These are phyloP conservation scores for Cicer chorassanicum DNA, from an alignment of 306 rosid genomes.

Conservation along the genomic window DNA sequence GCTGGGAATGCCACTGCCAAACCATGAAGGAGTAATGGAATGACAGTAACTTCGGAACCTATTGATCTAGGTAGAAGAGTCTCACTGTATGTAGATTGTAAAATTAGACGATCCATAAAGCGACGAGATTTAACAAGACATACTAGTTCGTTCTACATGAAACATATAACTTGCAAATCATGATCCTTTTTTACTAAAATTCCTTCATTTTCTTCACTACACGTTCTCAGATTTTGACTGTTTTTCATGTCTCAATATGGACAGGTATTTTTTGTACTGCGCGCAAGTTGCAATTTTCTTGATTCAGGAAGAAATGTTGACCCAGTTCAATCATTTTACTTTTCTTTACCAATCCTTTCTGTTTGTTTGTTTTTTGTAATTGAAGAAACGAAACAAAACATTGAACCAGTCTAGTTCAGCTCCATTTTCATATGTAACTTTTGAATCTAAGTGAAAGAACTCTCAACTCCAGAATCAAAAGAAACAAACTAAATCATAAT, in stretches of 20 bases:
- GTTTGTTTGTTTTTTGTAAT: neutral
- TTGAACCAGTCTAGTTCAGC: neutral
- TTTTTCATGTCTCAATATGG: neutral
- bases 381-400: neutral
- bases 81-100: neutral
- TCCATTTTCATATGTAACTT: constrained; percentile 4
- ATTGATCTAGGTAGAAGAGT: neutral
- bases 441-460: neutral
- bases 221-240: neutral
- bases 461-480: neutral
- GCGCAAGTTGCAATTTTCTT: neutral
- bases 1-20: neutral
- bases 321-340: too few species aligned
- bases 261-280: neutral
- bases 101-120: neutral
- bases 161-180: neutral
- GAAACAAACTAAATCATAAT: constrained; percentile 11
- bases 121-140: neutral
- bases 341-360: too few species aligned
- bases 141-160: neutral
- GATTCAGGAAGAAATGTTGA: neutral
- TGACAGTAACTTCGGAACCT: neutral
- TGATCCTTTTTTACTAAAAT: neutral
- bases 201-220: neutral
- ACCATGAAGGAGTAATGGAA: neutral